These are phyloP conservation scores for Paramecium sonneborni DNA, from an alignment of 73 alveolate genomes.

Conservation along the genomic window DNA sequence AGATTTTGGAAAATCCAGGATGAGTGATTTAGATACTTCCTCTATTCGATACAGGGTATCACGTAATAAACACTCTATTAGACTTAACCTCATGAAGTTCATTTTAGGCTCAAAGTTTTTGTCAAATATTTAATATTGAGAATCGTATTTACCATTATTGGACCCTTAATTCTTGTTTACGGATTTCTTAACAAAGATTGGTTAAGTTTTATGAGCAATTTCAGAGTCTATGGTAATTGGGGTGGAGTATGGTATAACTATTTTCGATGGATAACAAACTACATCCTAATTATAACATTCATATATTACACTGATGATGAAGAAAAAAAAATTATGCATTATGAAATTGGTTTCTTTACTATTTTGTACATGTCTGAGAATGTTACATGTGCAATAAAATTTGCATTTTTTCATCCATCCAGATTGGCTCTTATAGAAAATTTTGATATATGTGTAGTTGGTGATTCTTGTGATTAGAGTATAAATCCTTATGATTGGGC, in stretches of 20 bases:
- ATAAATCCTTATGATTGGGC: neutral
- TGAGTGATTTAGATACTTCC: neutral
- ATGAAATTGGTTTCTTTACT: neutral
- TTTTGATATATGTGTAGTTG: neutral
- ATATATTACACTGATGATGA: neutral
- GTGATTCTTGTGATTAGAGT: neutral
- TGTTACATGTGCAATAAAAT: neutral
- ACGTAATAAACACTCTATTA: neutral
- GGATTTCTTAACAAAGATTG: neutral
- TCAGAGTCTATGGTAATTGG: neutral
- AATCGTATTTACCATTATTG: neutral
- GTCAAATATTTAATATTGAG: neutral
- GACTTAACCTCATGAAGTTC: slow-evolving; percentile 27
- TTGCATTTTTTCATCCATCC: neutral
- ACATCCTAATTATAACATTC: neutral
- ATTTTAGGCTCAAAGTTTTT: neutral
- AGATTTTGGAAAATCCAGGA: slow-evolving; percentile 9
- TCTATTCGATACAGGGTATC: neutral
- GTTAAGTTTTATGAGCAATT: neutral
- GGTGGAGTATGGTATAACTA: neutral
- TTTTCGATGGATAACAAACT: neutral
- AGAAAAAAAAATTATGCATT: neutral
- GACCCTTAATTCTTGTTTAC: slow-evolving; percentile 13
- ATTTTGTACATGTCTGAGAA: neutral
- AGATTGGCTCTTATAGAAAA: neutral